Evolutionary conservation across 768 basidiomycete species (phyloP).

Genomic region (Termitomyces sp.): DNA sequence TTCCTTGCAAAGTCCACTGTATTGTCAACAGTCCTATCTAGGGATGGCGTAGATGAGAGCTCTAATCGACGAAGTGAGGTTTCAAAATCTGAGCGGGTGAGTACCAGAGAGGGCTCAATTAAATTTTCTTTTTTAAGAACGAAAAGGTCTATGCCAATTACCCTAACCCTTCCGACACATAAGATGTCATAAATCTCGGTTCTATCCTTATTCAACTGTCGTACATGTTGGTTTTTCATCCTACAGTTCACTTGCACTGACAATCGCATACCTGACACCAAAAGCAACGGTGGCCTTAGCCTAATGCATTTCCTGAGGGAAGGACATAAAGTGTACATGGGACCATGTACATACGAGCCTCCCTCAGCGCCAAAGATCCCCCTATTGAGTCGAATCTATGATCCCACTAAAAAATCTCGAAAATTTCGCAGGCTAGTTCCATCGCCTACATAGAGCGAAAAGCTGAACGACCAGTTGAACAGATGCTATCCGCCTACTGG

Average conservation of each 20-base stretch:
- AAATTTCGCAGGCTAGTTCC: background rate
- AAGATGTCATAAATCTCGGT: background rate
- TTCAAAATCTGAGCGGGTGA: background rate
- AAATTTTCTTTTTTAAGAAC: too few relatives aligned
- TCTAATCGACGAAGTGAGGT: background rate
- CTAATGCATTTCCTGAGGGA: background rate
- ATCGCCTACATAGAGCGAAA: background rate
- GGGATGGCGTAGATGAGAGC: background rate
- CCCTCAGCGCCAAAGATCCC: too few relatives aligned
- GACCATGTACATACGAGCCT: too few relatives aligned
- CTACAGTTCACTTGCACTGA: background rate
- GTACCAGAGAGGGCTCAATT: background rate
- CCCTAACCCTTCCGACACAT: too few relatives aligned
- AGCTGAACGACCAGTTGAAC: background rate
- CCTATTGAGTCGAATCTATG: background rate
- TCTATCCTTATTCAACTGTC: background rate
- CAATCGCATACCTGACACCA: background rate
- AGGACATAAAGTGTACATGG: background rate
- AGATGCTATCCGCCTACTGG: background rate
- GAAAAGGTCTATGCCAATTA: too few relatives aligned
- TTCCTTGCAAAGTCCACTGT: background rate
- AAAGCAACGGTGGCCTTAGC: background rate
- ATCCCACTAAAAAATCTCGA: background rate
- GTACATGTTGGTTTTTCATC: background rate
- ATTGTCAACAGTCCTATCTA: background rate